Evolutionary conservation across 345 rosid genomes (phyloP).

Genomic region (Cardamine occulta): DNA sequence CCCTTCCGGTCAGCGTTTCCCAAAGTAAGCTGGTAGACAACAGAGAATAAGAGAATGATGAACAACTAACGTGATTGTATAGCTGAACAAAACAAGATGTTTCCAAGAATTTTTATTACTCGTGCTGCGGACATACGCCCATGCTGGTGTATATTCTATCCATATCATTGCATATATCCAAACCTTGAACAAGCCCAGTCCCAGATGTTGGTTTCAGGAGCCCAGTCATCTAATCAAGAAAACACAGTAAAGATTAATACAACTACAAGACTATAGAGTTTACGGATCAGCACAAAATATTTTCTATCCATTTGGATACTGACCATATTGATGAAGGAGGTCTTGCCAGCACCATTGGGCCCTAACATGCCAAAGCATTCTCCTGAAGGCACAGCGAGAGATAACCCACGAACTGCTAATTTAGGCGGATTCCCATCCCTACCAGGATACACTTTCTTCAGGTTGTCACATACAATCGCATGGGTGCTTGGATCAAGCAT

Average conservation of each 20-base stretch:
- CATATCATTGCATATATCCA: slow-evolving; percentile 75
- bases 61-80: not conserved
- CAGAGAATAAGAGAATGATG: slow-evolving; percentile 15
- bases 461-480: slow-evolving; percentile 68
- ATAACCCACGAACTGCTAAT: slow-evolving; percentile 82
- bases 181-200: slow-evolving; percentile 71
- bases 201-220: slow-evolving; percentile 84
- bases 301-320: slow-evolving; percentile 35
- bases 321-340: slow-evolving; percentile 95
- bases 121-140: slow-evolving; percentile 99
- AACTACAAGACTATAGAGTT: not conserved
- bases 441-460: slow-evolving; percentile 85
- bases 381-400: slow-evolving; percentile 88
- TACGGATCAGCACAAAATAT: not conserved
- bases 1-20: slow-evolving; percentile 92
- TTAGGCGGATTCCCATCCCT: slow-evolving; percentile 92
- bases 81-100: not conserved
- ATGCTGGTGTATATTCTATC: slow-evolving; percentile 83
- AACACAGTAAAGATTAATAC: not conserved
- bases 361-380: slow-evolving; percentile 99
- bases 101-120: slow-evolving; percentile 53
- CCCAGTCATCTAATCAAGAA: slow-evolving; percentile 79
- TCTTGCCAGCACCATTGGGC: slow-evolving; percentile 98
- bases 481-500: slow-evolving; percentile 61
- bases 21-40: slow-evolving; percentile 72